Base-by-base conservation (phyloP, 2,329 filamentous ascomycete genomes). In the Periconia digitata region DNA sequence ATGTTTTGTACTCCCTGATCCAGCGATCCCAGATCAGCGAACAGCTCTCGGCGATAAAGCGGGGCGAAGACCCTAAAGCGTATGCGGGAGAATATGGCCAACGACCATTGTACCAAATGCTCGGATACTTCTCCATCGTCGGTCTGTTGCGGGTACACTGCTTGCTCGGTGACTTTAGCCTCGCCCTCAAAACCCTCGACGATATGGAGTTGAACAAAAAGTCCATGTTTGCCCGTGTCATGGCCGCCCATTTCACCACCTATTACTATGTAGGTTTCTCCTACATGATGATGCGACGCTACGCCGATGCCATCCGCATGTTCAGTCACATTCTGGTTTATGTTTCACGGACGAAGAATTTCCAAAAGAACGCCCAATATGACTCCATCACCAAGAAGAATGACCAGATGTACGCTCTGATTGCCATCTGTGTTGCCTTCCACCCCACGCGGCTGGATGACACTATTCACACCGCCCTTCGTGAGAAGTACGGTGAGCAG, bases 211-310 rank as follows among this genome's bases (percentile, higher is more conserved):
- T 99, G 67, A 99, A 97, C 83, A 99, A 99, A 83, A 97, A 97
- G 82, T 92, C 94, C 75, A 97, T 97, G 90, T 99, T 99, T 73
- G 92, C 94, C 55, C 90, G 94, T 60, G 94, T 99, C 73, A 97
- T 99, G 94, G 92, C 94, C 46, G 94, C 94, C 49, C 94, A 99
- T 81, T 97, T 97, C 80, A 96, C 92, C 62, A 99, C 94, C 59
- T 99, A 97, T 85, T 99, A 99, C 85, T 97, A 97, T 74, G 92
- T 99, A 55, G 94, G 94, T 63, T 99, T 99, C 85, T 95, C 90
- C 62, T 99, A 99, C 87, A 97, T 99, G 92, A 99, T 99, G 94
- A 95, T 97, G 90, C 91, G 94, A 79, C 90, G 94, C 72, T 99
- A 99, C 74, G 90, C 91, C 76, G 94, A 99, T 76, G 94, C 94